Base-by-base conservation (phyloP, 106 monocot species). In the Dendrobium nobile region DNA sequence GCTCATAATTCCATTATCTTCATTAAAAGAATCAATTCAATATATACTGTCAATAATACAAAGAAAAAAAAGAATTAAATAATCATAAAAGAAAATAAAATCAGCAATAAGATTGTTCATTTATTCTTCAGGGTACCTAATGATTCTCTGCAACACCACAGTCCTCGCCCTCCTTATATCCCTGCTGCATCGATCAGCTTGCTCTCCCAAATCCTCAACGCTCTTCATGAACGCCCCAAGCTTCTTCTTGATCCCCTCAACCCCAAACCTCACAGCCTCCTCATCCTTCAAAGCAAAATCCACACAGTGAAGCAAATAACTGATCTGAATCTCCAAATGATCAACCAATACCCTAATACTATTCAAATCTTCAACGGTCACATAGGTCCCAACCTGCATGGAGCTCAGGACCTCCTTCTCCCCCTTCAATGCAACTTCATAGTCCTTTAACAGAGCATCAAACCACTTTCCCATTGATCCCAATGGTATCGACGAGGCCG, bases 381-480 rank as follows among this genome's bases (percentile, higher is more conserved):
- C 42, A 77, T 7, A 79, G 2, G 85, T 77, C 2, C 84, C 77
- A 13, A 80, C 77, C 17, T 58, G 54, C 89, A 92, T 85, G 16
- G 79, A 44, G 41, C 40, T 75, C 9, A 89, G 5, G 13, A 89
- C 7, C 51, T 80, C 85, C 79, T 80, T 81, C 75, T 89, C 82
- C 13, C 31, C 87, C 48, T 87, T 80, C 67, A 89, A 16, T 9
- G 78, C 78, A 9, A 81, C 68, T 75, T 67, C 75, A 54, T 86
- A 86, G 4, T 59, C 24, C 24, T 84, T 82, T 84, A 86, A 87
- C 17, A 91, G 54, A 2, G 91, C 87, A 55, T 87, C 78, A 27
- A 91, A 22, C 91, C 91, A 91, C 26, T 88, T 84, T 51, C 87
- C 86, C 65, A 84, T 58, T 5, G 88, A 80, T 0, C 85, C 88